phyloP scores from a whole-genome alignment of 768 basidiomycete genomes.

The Psilocybe sp. region DNA sequence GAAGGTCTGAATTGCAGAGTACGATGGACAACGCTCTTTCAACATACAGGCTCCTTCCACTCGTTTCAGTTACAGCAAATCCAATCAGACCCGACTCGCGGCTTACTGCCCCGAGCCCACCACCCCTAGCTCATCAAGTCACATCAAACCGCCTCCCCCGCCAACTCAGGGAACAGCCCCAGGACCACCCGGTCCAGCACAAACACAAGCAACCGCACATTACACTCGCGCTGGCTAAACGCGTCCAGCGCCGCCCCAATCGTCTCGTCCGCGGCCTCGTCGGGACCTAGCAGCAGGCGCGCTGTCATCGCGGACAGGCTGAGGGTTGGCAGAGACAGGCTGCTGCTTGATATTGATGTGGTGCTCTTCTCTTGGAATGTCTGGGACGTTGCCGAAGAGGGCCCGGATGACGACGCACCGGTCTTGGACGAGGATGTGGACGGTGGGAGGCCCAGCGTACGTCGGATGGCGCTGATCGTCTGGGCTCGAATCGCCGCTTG shows the following conservation, averaged over 20 bases:
- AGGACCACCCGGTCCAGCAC: slow-evolving; percentile 72
- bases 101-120: no score
- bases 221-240: slow-evolving; percentile 63
- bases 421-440: neutral
- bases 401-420: no score
- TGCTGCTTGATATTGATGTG: no score
- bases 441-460: slow-evolving; percentile 33
- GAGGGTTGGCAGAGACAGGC: neutral
- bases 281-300: slow-evolving; percentile 54
- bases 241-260: slow-evolving; percentile 57
- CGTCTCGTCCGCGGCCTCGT: slow-evolving; percentile 35
- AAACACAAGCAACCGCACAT: slow-evolving; percentile 73
- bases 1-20: no score
- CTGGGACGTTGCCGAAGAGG: no score
- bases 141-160: slow-evolving; percentile 4
- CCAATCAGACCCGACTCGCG: no score
- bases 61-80: no score
- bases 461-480: slow-evolving; percentile 34
- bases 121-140: no score
- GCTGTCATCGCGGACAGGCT: slow-evolving; percentile 35
- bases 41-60: no score
- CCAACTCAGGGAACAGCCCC: slow-evolving; percentile 77
- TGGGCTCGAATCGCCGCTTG: slow-evolving; percentile 54
- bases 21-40: no score
- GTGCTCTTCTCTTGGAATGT: no score